Base-by-base conservation (phyloP, 2,329 filamentous ascomycete species). In the Aspergillus sp. region DNA sequence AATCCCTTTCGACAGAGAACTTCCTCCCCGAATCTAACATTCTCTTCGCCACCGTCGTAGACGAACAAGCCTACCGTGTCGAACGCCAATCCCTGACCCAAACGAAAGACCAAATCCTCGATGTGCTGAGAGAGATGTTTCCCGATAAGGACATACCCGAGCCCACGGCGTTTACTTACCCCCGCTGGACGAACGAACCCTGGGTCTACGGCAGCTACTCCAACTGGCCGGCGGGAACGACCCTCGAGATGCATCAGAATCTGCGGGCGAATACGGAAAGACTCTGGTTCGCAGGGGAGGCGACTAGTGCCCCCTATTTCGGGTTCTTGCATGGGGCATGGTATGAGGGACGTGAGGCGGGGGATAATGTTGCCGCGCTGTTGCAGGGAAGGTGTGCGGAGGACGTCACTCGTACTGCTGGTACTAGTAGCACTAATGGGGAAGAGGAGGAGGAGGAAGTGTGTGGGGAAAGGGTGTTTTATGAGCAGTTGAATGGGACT, bases 211-310 rank as follows among this genome's bases (percentile, higher is more conserved):
- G 88, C 3, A 87, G 83, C 21, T 90, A 89, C 73, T 87, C 85
- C 39, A 89, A 89, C 70, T 90, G 87, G 88, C 88, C 88, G 0
- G 76, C 82, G 0, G 84, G 84, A 0, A 85, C 86, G 47, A 87
- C 84, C 0, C 76, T 90, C 0, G 84, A 89, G 67, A 85, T 81
- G 76, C 88, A 90, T 65, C 84, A 90, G 69, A 90, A 90, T 64
- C 77, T 90, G 10, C 82, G 88, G 1, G 85, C 87, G n/a, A 89
- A 89, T 61, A 74, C 87, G 0, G 81, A 81, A 8, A 74, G 85
- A 0, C 70, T 90, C 3, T 89, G 82, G 77, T 90, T 89, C 63
- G 87, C 88, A 0, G 88, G 88, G 0, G 88, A 90, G 69, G 84
- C 84, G 1, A 88, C 82, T 0, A 87, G 83, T 45, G 80, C 85